Base-by-base conservation (phyloP, 331 rosid species). In the Telfairia occidentalis region DNA sequence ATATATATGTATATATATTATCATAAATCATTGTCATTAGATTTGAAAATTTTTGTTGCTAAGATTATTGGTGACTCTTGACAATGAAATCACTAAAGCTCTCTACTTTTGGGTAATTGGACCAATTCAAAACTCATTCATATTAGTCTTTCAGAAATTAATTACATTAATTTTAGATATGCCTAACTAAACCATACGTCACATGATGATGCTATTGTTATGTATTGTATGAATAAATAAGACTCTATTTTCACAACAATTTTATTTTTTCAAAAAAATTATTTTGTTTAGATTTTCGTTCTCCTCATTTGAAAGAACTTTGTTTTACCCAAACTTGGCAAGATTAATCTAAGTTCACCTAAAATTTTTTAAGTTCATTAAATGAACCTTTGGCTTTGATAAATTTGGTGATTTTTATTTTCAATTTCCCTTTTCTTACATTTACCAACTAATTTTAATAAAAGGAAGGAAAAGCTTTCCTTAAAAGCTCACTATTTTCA, bases 1-100 rank as follows among this genome's bases (percentile, higher is more conserved):
- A n/a, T n/a, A n/a, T n/a, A n/a, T n/a, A n/a, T n/a, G n/a, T n/a
- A 0, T 21, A 24, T 55, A 69, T 69, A 69, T 3, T 7, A 45
- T 43, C 19, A n/a, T 7, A n/a, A n/a, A n/a, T n/a, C n/a, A n/a
- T n/a, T n/a, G 55, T 42, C 16, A 13, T 38, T 37, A 43, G 32
- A 19, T 65, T 37, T 65, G 21, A 0, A 40, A 42, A 67, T 23
- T 67, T 37, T 40, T 24, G 37, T 67, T 42, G 37, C 13, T 69
- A 23, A 43, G 23, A 45, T 69, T 26, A 69, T 69, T 43, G 26
- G 40, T 69, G 74, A 38, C 43, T 69, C 24, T 69, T 69, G 74
- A 69, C 74, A 26, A 69, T 45, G 74, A 69, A 42, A 19, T 43
- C 74, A 69, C 57, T 24, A 26, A 15, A 69, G 7, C 3, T 16